A percentile compares a stretch with the other conserved stretches of the same genome.
Conservation (phyloP, 352 stramenopile species). For the Phytopythium boreale region DNA sequence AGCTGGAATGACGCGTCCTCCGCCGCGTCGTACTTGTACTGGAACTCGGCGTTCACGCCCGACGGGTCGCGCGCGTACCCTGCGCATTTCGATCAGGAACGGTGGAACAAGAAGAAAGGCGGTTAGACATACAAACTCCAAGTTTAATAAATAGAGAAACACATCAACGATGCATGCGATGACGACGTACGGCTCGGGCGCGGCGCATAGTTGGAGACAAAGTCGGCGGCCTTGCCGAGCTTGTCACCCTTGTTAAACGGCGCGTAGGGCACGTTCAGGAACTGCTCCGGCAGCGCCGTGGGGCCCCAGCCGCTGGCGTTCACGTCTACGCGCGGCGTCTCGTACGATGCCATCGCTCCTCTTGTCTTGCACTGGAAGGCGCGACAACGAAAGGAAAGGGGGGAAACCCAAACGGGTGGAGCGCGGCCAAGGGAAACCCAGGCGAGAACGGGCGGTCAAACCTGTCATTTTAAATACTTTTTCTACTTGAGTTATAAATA, state of each 20-base stretch:
- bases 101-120: too few relatives aligned
- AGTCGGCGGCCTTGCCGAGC: slow-evolving; percentile 93
- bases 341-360: slow-evolving; percentile 62
- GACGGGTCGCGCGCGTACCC: slow-evolving; percentile 67
- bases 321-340: slow-evolving; percentile 74
- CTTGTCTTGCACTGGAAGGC: background rate
- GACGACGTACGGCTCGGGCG: slow-evolving; percentile 26
- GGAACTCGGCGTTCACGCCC: slow-evolving; percentile 91
- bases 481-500: too few relatives aligned
- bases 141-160: background rate
- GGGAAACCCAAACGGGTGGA: slow-evolving; percentile 5
- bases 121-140: background rate
- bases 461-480: background rate
- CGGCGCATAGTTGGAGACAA: slow-evolving; percentile 77
- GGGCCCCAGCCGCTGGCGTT: slow-evolving; percentile 85
- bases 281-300: slow-evolving; percentile 85
- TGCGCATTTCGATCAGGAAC: background rate
- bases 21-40: slow-evolving; percentile 92
- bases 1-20: slow-evolving; percentile 93
- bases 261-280: slow-evolving; percentile 93
- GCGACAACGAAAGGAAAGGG: background rate
- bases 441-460: background rate
- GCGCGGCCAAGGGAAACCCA: background rate
- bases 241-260: slow-evolving; percentile 96
- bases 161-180: background rate